Conservation (phyloP, 2,329 filamentous ascomycete species). For the Pseudocercospora cruenta region DNA sequence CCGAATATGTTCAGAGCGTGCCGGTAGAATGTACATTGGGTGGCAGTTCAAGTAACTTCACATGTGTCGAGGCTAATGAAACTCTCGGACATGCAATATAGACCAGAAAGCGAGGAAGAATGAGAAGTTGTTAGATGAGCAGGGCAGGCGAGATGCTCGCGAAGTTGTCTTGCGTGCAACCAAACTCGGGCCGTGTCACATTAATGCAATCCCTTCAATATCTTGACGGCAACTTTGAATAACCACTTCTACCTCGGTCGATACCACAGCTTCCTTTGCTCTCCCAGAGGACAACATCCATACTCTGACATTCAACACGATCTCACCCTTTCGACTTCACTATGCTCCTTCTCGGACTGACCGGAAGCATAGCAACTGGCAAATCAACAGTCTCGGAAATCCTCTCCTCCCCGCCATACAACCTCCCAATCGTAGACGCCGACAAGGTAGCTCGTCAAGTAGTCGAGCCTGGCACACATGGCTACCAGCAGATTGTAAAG, state of each 20-base stretch:
- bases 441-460: slow-evolving; percentile 91
- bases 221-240: not conserved
- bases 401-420: slow-evolving; percentile 78
- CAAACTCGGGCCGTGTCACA: not conserved
- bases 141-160: too few relatives aligned
- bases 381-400: slow-evolving; percentile 93
- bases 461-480: slow-evolving; percentile 85
- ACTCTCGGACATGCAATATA: too few relatives aligned
- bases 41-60: too few relatives aligned
- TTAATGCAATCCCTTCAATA: not conserved
- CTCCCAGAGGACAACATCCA: too few relatives aligned
- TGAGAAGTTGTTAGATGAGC: too few relatives aligned
- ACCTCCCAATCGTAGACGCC: slow-evolving; percentile 88
- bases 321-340: not conserved
- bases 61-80: too few relatives aligned
- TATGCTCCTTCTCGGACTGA: slow-evolving; percentile 95
- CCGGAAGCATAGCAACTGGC: slow-evolving; percentile 95
- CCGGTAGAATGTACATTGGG: too few relatives aligned
- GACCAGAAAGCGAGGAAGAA: too few relatives aligned
- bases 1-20: too few relatives aligned
- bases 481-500: slow-evolving; percentile 78
- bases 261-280: not conserved
- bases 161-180: too few relatives aligned
- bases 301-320: not conserved
- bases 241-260: not conserved